Conservation (phyloP, 2,329 filamentous ascomycete genomes). For the Bipolaris sorokiniana region DNA sequence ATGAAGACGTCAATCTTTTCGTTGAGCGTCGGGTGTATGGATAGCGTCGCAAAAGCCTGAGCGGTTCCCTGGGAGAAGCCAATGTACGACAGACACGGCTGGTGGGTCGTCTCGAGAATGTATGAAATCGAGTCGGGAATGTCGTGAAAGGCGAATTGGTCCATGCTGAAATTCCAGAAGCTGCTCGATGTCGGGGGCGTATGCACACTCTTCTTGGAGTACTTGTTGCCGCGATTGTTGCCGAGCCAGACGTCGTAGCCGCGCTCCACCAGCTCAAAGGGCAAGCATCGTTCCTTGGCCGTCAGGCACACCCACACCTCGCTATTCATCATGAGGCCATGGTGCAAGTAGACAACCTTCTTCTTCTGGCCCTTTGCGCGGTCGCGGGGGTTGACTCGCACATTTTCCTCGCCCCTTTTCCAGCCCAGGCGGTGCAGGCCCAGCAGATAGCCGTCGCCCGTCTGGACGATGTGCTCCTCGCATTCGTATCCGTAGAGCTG, state of each 20-base stretch:
- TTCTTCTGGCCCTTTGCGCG: conserved; percentile 67
- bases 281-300: conserved; percentile 81
- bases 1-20: conserved; percentile 95
- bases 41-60: conserved; percentile 91
- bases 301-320: conserved; percentile 97
- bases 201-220: conserved; percentile 90
- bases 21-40: conserved; percentile 91
- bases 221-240: conserved; percentile 98
- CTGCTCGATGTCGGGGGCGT: conserved; percentile 73
- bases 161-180: conserved; percentile 99
- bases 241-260: conserved; percentile 98
- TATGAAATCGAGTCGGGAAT: conserved; percentile 95
- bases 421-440: conserved; percentile 87
- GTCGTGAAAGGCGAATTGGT: conserved; percentile 97
- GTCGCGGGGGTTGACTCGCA: conserved; percentile 74
- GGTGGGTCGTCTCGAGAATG: conserved; percentile 81
- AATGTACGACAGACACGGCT: conserved; percentile 88
- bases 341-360: conserved; percentile 90
- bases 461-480: conserved; percentile 96
- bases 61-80: conserved; percentile 97
- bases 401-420: conserved; percentile 79
- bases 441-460: conserved; percentile 89
- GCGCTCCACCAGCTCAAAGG: conserved; percentile 85
- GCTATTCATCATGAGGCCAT: conserved; percentile 97
- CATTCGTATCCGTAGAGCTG: conserved; percentile 88